phyloP scores from a whole-genome alignment of 192 early-diverging fungal species.

The Funneliformis mosseae region DNA sequence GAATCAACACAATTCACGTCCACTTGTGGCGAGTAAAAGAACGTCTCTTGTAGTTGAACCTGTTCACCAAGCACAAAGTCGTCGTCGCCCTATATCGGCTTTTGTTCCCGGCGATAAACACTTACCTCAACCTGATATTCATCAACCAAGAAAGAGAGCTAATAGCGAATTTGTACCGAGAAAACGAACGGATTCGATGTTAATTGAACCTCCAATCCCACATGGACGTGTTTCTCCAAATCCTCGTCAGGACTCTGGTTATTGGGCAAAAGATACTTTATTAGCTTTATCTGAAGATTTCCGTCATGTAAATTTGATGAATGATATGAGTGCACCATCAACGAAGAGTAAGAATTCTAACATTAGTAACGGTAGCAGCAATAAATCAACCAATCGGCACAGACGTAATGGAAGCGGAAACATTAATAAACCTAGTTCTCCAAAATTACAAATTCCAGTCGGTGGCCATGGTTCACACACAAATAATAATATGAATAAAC shows the following conservation, averaged over 20 bases:
- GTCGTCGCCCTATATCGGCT: not conserved
- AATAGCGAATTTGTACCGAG: not conserved
- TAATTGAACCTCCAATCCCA: not conserved
- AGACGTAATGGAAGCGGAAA: not conserved
- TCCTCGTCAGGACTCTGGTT: slow-evolving; percentile 6
- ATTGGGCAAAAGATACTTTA: slow-evolving; percentile 14
- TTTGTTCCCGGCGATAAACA: not conserved
- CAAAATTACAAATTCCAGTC: too few relatives aligned
- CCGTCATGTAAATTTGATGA: not conserved
- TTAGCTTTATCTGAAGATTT: not conserved
- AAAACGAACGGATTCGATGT: too few relatives aligned
- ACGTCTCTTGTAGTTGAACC: not conserved
- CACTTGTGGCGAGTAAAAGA: not conserved
- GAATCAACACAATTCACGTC: not conserved
- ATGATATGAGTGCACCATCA: not conserved
- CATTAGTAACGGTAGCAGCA: not conserved
- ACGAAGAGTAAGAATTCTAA: not conserved
- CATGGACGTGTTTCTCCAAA: not conserved
- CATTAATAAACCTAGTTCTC: not conserved
- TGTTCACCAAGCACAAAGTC: not conserved
- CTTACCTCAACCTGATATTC: not conserved
- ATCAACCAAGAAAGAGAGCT: not conserved
- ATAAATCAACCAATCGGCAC: not conserved
- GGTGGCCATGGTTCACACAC: not conserved
- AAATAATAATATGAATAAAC: not conserved